These are phyloP conservation scores for Ceratobasidium sp. DNA, from an alignment of 1,284 basidiomycete genomes.

Conservation along the genomic window DNA sequence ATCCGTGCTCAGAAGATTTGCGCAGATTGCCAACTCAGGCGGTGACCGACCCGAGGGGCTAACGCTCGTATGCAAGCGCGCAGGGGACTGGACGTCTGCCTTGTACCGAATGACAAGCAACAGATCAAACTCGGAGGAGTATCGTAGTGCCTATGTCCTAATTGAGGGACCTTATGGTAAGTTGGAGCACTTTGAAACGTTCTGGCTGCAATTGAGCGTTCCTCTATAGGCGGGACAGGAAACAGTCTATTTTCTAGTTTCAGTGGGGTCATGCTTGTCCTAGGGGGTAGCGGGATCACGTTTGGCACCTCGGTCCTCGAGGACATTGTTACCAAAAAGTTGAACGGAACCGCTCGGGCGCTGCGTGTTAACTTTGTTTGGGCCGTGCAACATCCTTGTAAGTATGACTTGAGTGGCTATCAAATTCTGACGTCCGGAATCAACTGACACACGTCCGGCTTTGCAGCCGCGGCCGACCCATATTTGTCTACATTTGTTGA, in stretches of 20 bases:
- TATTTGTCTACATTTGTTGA: conserved; percentile 62
- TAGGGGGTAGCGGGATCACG: conserved; percentile 41
- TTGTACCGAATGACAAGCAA: conserved; percentile 26
- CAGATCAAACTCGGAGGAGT: conserved; percentile 11
- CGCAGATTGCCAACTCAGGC: conserved; percentile 28
- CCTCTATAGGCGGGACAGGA: conserved; percentile 37
- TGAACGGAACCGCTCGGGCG: conserved; percentile 13
- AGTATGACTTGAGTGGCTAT: neutral
- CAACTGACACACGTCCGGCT: neutral
- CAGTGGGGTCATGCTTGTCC: conserved; percentile 37
- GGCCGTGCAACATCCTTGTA: conserved; percentile 40
- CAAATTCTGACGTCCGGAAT: neutral
- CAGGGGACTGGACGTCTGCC: conserved; percentile 38
- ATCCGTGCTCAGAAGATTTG: neutral
- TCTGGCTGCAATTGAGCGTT: neutral
- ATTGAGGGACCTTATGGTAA: conserved; percentile 41
- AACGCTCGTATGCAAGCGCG: conserved; percentile 36
- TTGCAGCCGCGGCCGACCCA: conserved; percentile 56
- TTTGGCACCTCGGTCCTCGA: conserved; percentile 39
- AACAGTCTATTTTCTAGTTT: conserved; percentile 37
- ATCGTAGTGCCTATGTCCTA: conserved; percentile 36
- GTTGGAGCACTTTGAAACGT: conserved; percentile 1
- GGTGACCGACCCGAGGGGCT: conserved; percentile 31
- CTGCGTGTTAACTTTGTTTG: conserved; percentile 39
- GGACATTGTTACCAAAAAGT: conserved; percentile 37